Evolutionary conservation across 2,329 filamentous ascomycete species (phyloP).

Genomic region (Xylaria hypoxylon): DNA sequence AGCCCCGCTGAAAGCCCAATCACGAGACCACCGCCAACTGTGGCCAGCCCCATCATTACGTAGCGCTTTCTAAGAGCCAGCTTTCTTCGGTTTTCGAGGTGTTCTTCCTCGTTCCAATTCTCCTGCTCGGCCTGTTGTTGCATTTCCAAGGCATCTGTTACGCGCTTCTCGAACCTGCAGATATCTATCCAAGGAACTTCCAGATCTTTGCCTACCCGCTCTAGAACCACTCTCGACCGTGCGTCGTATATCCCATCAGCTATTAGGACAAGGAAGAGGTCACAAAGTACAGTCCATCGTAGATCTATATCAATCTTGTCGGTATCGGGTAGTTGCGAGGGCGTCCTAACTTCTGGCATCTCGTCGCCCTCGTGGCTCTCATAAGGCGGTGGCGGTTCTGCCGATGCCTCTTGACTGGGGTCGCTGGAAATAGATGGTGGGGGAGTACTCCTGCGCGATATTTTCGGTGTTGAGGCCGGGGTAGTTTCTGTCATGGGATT

Average conservation of each 20-base stretch:
- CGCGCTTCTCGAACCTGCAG: slow-evolving; percentile 94
- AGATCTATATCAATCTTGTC: slow-evolving; percentile 94
- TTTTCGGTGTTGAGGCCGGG: slow-evolving; percentile 42
- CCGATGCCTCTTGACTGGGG: slow-evolving; percentile 58
- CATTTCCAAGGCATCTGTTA: slow-evolving; percentile 97
- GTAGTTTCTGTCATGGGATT: slow-evolving; percentile 78
- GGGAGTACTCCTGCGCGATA: slow-evolving; percentile 45
- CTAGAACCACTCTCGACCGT: slow-evolving; percentile 84
- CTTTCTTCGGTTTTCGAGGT: slow-evolving; percentile 88
- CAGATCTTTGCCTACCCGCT: slow-evolving; percentile 83
- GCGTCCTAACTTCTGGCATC: slow-evolving; percentile 81
- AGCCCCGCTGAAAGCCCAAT: slow-evolving; percentile 95
- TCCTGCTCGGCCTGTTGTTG: slow-evolving; percentile 94
- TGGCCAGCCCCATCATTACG: slow-evolving; percentile 96
- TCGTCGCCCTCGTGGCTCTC: slow-evolving; percentile 74
- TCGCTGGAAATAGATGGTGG: slow-evolving; percentile 47
- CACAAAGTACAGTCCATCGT: slow-evolving; percentile 95
- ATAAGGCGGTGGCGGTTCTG: slow-evolving; percentile 69
- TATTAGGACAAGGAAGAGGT: slow-evolving; percentile 94
- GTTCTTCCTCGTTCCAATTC: slow-evolving; percentile 97
- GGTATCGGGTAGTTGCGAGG: slow-evolving; percentile 83
- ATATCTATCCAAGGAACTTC: slow-evolving; percentile 92
- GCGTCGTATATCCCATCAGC: slow-evolving; percentile 95
- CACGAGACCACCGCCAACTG: slow-evolving; percentile 92
- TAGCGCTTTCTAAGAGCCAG: slow-evolving; percentile 83